Base-by-base conservation (phyloP, 2,329 filamentous ascomycete genomes). In the Aspergillus tamarii region DNA sequence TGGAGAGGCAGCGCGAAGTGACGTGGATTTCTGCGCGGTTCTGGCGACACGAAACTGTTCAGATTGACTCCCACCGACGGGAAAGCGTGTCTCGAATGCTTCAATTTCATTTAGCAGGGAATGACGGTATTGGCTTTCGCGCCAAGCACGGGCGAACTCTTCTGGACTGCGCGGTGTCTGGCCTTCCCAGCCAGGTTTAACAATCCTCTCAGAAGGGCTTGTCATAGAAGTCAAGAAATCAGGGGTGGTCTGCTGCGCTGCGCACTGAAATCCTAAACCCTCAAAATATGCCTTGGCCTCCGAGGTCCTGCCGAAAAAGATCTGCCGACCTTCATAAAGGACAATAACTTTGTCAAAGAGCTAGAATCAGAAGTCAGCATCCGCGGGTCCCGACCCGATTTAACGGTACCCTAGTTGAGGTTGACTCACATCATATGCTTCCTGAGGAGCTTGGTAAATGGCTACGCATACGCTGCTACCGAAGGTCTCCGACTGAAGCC, bases 161-260 rank as follows among this genome's bases (percentile, higher is more conserved):
- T 90, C 87, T 0, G 89, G 81, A 0, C 88, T 91, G 2, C 88
- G 83, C 9, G 85, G 87, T 0, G 85, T 88, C 14, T 55, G 48
- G 19, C n/a, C 30, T 19, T 64, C 59, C 19, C 46, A 64, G 7
- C 62, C 62, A 2, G 62, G 26, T 32, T 53, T 56, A 21, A 64
- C 55, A 19, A 11, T 45, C 6, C 89, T 81, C 74, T 91, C 88
- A 0, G 76, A 70, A 0, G 87, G 85, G 67, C 88, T 89, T 0
- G 89, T 91, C 50, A 91, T 80, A 0, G 86, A 88, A 0, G 89
- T 91, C 5, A 91, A 77, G 70, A 91, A 91, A 70, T 91, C 89
- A 4, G 85, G 86, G 0, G 85, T 88, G 0, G 88, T 91, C 70
- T 91, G 88, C 3, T 89, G 83, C 2, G 83, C 75, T 0, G 89